These are phyloP conservation scores for Purpureocillium takamizusanense DNA, from an alignment of 2,329 filamentous ascomycete genomes.

Conservation along the genomic window DNA sequence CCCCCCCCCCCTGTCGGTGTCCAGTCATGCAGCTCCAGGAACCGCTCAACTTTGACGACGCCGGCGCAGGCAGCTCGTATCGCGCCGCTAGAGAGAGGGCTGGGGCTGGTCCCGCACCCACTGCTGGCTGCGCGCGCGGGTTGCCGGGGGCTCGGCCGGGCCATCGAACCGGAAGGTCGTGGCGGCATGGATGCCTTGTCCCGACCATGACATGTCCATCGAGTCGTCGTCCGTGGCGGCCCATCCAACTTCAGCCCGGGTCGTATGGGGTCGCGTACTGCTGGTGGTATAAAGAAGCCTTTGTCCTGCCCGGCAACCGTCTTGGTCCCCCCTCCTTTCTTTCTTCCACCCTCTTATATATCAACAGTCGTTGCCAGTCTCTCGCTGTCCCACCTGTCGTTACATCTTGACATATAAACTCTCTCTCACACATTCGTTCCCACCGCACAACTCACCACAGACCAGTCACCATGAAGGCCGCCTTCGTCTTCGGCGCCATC, in stretches of 20 bases:
- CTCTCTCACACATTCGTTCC: background rate
- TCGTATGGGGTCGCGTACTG: no score
- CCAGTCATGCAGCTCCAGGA: background rate
- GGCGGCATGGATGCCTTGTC: background rate
- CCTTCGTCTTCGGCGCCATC: slow-evolving; percentile 19
- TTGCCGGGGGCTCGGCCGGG: background rate
- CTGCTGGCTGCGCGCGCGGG: background rate
- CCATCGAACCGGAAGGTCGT: background rate
- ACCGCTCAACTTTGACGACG: background rate
- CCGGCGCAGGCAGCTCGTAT: slow-evolving; percentile 2
- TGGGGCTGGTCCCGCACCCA: no score
- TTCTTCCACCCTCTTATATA: background rate
- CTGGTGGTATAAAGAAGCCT: slow-evolving; percentile 1
- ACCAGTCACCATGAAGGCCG: slow-evolving; percentile 23
- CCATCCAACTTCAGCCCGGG: no score
- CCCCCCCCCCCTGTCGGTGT: background rate
- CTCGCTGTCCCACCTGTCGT: background rate
- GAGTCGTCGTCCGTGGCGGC: no score
- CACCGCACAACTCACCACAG: background rate
- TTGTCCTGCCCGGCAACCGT: background rate
- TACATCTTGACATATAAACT: no score
- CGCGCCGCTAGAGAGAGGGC: background rate
- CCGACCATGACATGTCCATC: no score
- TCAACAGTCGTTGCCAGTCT: slow-evolving; percentile 1
- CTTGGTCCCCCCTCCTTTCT: background rate